Evolutionary conservation across 257 asterid genomes (phyloP).

Genomic region (Phtheirospermum japonicum): DNA sequence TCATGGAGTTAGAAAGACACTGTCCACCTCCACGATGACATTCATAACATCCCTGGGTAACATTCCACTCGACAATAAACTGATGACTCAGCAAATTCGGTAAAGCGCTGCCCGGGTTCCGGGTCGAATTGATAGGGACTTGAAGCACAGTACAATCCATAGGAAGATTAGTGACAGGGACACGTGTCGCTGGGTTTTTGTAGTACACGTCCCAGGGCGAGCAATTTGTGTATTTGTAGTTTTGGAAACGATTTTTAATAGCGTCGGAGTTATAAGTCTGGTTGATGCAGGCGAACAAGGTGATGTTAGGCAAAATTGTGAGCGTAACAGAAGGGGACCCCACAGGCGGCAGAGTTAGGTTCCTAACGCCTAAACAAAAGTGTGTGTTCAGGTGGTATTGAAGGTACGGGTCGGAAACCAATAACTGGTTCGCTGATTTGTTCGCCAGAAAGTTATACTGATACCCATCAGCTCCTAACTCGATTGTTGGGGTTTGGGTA

Average conservation of each 20-base stretch:
- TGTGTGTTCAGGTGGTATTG: rapidly evolving
- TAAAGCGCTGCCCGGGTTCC: not conserved
- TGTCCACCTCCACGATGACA: conserved; percentile 25
- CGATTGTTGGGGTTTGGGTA: conserved; percentile 19
- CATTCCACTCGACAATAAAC: conserved; percentile 26
- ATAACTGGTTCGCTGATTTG: not conserved
- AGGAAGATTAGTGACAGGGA: not conserved
- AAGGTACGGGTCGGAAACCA: not conserved
- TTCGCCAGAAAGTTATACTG: not conserved
- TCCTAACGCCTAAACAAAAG: not conserved
- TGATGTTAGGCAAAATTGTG: conserved; percentile 23
- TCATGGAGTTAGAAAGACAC: conserved; percentile 3
- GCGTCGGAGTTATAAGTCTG: too few relatives aligned
- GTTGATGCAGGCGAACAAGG: conserved; percentile 23
- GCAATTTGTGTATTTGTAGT: not conserved
- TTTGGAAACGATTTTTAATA: not conserved
- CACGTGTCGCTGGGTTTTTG: not conserved
- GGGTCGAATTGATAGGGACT: conserved; percentile 16
- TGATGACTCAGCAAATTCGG: conserved; percentile 12
- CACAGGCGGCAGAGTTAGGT: conserved; percentile 1
- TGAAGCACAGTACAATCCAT: not conserved
- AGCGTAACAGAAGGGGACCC: conserved; percentile 23
- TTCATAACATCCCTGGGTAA: not conserved
- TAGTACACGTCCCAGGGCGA: not conserved
- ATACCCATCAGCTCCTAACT: not conserved